A percentile compares a stretch with the other conserved stretches of the same genome.
Evolutionary conservation across 2,329 filamentous ascomycete genomes (phyloP).

Genomic region (Dactylellina drechsleri): DNA sequence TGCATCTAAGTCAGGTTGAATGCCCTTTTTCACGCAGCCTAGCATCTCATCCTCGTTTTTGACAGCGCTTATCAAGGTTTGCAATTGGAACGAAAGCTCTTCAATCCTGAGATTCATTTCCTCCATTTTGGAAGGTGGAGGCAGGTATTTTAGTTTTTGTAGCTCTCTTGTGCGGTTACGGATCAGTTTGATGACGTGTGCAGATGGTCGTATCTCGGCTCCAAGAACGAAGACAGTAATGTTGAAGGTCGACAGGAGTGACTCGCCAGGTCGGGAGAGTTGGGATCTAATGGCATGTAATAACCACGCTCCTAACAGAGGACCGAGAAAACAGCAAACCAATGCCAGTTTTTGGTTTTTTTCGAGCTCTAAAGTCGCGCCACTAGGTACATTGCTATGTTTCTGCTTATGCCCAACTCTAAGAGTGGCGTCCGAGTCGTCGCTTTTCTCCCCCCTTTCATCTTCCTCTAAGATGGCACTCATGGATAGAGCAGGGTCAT

Average conservation of each 20-base stretch:
- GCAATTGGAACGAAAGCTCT: conserved; percentile 73
- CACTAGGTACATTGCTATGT: conserved; percentile 31
- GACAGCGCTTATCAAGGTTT: conserved; percentile 60
- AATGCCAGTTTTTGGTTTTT: conserved; percentile 80
- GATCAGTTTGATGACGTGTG: conserved; percentile 82
- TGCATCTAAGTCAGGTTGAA: conserved; percentile 86
- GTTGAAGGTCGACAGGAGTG: conserved; percentile 90
- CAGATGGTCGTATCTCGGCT: conserved; percentile 83
- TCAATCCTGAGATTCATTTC: conserved; percentile 64
- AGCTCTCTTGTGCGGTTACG: conserved; percentile 82
- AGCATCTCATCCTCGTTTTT: conserved; percentile 70
- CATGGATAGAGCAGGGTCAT: conserved; percentile 48
- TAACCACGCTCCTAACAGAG: conserved; percentile 81
- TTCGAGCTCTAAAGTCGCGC: conserved; percentile 73
- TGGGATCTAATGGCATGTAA: conserved; percentile 83
- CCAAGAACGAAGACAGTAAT: conserved; percentile 88
- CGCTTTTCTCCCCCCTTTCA: conserved; percentile 56
- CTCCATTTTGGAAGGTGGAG: conserved; percentile 64
- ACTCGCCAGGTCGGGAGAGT: conserved; percentile 83
- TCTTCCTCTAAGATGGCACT: conserved; percentile 55
- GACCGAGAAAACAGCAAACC: conserved; percentile 79
- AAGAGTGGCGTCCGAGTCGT: conserved; percentile 64
- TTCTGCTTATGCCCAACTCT: conserved; percentile 57
- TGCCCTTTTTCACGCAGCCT: conserved; percentile 67
- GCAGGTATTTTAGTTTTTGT: conserved; percentile 74